Evolutionary conservation across 1,139 yeast species (phyloP), one percentile per base, ranked within the genome.

Genomic region (Magnusiomyces magnusii): DNA sequence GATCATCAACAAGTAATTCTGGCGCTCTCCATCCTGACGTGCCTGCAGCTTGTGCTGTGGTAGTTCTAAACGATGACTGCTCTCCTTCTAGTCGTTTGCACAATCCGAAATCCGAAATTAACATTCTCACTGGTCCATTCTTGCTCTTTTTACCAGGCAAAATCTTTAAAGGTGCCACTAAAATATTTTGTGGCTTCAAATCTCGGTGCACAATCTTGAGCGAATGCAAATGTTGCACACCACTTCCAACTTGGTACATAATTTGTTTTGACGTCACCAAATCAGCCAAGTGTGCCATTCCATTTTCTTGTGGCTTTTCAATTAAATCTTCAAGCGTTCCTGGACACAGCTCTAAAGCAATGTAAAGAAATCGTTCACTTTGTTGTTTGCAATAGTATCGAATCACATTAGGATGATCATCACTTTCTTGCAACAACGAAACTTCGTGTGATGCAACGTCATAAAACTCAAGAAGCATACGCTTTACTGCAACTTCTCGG

Each of bases 1-100:
- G 52, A 36, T 62, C 65, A 47, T 62, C 64, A 53, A 61, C 75
- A 51, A 89, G 74, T 44, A 93, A 76, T 69, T 93, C 99, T 0
- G 99, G 99, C 0, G 99, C 98, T 66, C 98, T 81, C 99, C 99
- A 93, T 1, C 99, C 99, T 7, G 93, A 83, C 0, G 99, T 93
- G 1, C 99, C 99, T 0, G 97, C 96, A 13, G 96, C 95, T 68
- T 90, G 87, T 36, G 91, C 91, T 0, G 93, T 85, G 0, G 97
- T 92, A 0, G 97, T 96, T 64, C 93, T 80, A 71, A 93, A 93
- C 7, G 97, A 89, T 1, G 96, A 87, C 71, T 93, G 97, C 66
- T 91, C 98, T 21, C 85, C 83, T 63, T 93, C 99, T 58, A 93
- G 75, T 69, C 87, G 88, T 69, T 93, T 92, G 72, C 99, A 93